Base-by-base conservation (phyloP, 768 basidiomycete species). In the Xerocomus potaroensis region DNA sequence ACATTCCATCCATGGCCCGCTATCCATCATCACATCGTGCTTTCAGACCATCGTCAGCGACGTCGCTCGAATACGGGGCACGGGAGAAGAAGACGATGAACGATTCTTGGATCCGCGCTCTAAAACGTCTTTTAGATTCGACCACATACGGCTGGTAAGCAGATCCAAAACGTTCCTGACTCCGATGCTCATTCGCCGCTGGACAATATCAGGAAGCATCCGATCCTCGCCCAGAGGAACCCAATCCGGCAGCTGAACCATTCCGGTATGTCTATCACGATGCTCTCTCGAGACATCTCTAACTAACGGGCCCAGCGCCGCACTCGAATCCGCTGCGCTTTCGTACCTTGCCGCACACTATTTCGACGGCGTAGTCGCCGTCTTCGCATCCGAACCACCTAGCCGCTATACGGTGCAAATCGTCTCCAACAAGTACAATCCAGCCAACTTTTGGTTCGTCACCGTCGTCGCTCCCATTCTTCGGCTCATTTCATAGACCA, bases 341-440 rank as follows among this genome's bases (percentile, higher is more conserved):
- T 64, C 74, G 5, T 94, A 97, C 67, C 69, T 91, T 29, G 62
- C 73, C 31, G 80, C 88, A n/a, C 92, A 96, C 65, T 97, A 84
- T 64, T 72, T 79, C 36, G 83, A 87, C 19, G 92, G 91, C 36
- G 83, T 87, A 29, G 71, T 78, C 0, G 79, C 87, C 31, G 81
- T 90, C 8, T 90, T 91, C 57, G 70, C 85, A 3, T 71, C 72
- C 3, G 67, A 69, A 29, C 72, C 69, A 22, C 66, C 68, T 19
- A 71, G 62, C 16, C 70, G 69, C 41, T 93, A 81, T 57, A 73
- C 78, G 14, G 65, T 96, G 34, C 88, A 93, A 61, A 71, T 96
- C 45, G 93, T 95, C n/a, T 87, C 91, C 16, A 95, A 96, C 65
- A 91, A 93, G 62, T 97, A 97, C 69, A 97, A 95, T 61, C 87